Evolutionary conservation across 257 asterid genomes (phyloP).

Genomic region (Capsicum rhomboideum): DNA sequence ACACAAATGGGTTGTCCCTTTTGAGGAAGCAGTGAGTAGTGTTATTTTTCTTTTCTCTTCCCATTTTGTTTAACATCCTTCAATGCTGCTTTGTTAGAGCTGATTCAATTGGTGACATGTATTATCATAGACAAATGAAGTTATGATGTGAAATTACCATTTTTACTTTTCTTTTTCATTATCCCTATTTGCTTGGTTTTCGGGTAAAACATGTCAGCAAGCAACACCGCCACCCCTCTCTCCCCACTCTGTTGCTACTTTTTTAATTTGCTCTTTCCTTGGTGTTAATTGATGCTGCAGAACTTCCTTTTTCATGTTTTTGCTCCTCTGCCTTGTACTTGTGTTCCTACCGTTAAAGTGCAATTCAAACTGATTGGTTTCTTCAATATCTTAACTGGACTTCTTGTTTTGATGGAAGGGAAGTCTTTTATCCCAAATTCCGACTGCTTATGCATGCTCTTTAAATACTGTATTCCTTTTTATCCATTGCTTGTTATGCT

Average conservation of each 20-base stretch:
- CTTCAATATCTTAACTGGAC: not conserved
- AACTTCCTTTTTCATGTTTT: not conserved
- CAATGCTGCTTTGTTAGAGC: not conserved
- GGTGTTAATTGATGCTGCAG: not conserved
- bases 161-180: not conserved
- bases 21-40: slow-evolving; percentile 50
- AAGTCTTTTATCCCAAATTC: not conserved
- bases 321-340: not conserved
- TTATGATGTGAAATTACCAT: not conserved
- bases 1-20: slow-evolving; percentile 83
- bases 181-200: not conserved
- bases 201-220: not conserved
- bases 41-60: not conserved
- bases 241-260: not conserved
- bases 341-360: not conserved
- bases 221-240: not conserved
- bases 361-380: not conserved
- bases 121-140: not conserved
- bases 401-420: not conserved
- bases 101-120: not conserved
- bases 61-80: not conserved
- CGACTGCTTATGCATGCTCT: not conserved
- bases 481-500: not conserved
- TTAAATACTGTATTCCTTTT: not conserved
- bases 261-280: not conserved